Evolutionary conservation across 2,329 filamentous ascomycete genomes (phyloP), one percentile per base, ranked within the genome.

Genomic region (Fusarium buharicum): DNA sequence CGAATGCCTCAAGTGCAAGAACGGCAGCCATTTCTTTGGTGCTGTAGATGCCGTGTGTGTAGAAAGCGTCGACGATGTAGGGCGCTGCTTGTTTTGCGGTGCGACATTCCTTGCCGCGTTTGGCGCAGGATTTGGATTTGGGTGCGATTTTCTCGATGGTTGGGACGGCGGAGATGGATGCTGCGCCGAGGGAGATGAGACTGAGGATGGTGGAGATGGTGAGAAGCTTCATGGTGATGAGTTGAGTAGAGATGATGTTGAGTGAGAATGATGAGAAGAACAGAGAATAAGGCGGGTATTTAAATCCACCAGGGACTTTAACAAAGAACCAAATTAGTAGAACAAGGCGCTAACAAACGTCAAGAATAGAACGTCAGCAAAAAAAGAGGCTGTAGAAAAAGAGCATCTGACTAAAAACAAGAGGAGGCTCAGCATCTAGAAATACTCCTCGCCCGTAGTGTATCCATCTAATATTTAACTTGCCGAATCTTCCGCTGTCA

Each of bases 1-100:
- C 92, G 71, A 87, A 88, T 11, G 88, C 85, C 78, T 91, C 89
- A 70, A 92, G 80, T 12, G 87, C 81, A 38, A 95, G 71, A 14
- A 93, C 75, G 18, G 88, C 90, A 7, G 91, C 91, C 71, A 90
- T 87, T 67, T 90, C 85, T 18, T 81, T 83, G 18, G 77, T 75
- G 30, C 74, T 73, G 43, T 76, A 80, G 66, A 93, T 78, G 4
- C 73, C 64, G 79, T 91, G 89, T 11, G 79, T 75, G 16, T 70
- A 53, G 74, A 93, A 87, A 31, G 85, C 82, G 7, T 76, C 64
- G 69, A 78, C 77, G 58, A 94, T 80, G 62, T 77, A 79, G 1
- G 81, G 78, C 0, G 85, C 88, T 3, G 88, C 89, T 67, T 86
- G 78, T 8, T 74, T 74, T n/a, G 89, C 86, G 3, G 86, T 90